These are phyloP conservation scores for Komagataella populi DNA, from an alignment of 805 yeast genomes.

Conservation along the genomic window DNA sequence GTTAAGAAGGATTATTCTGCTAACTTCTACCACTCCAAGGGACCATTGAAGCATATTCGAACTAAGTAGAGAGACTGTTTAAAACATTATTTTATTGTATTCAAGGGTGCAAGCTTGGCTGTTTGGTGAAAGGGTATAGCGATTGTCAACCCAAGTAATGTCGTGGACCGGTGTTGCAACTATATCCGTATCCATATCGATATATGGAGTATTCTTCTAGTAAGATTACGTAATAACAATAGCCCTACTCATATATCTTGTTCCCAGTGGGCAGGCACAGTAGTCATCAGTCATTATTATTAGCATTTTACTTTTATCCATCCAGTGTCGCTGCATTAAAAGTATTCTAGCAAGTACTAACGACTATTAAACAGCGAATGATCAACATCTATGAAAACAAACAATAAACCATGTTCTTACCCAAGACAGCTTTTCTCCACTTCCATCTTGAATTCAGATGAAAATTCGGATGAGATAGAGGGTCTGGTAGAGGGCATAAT, in stretches of 20 bases:
- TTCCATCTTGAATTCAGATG: background rate
- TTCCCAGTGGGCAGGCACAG: background rate
- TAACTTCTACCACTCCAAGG: constrained; percentile 56
- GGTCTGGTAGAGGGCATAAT: background rate
- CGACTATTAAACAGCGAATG: background rate
- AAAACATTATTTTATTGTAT: background rate
- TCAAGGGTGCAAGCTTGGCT: background rate
- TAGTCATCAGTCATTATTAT: background rate
- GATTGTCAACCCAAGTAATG: background rate
- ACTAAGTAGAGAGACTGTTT: constrained; percentile 35
- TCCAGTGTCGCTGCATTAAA: background rate
- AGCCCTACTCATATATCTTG: too few species aligned
- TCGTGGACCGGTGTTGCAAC: too few species aligned
- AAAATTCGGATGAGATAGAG: background rate
- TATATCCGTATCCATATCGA: too few species aligned
- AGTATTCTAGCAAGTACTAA: background rate
- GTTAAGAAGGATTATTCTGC: constrained; percentile 61
- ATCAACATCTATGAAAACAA: background rate
- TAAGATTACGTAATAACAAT: background rate
- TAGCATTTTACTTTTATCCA: background rate
- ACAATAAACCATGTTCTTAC: background rate
- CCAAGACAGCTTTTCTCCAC: background rate
- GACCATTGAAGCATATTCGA: constrained; percentile 67
- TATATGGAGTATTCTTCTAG: too few species aligned
- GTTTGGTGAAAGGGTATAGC: background rate